These are phyloP conservation scores for Pseudonitzschia multiseries DNA, from an alignment of 108 stramenopile species.

Conservation along the genomic window DNA sequence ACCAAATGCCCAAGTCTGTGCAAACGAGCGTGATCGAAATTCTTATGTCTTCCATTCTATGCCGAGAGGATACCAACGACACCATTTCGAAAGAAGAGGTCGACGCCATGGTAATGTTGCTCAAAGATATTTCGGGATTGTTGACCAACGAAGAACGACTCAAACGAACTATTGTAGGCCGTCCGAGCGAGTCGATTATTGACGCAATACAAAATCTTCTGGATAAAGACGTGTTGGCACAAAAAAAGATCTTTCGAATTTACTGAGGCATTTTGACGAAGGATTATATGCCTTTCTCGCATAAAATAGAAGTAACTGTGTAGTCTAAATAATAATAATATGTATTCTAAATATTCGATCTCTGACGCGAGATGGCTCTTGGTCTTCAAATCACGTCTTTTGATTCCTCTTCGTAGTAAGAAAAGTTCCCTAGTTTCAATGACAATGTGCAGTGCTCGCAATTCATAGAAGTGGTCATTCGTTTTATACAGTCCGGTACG, in stretches of 20 bases:
- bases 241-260: constrained; percentile 58
- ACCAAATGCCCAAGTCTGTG: constrained; percentile 58
- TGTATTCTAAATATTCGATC: no score
- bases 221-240: constrained; percentile 44
- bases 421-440: no score
- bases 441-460: no score
- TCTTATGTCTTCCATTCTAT: constrained; percentile 60
- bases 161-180: constrained; percentile 43
- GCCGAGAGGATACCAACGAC: constrained; percentile 48
- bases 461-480: no score
- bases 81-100: constrained; percentile 65
- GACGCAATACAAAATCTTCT: constrained; percentile 71
- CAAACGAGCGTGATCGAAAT: constrained; percentile 68
- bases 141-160: constrained; percentile 57
- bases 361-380: no score
- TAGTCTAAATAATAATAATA: no score
- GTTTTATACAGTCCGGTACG: no score
- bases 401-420: no score
- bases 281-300: no score
- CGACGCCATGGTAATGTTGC: constrained; percentile 42
- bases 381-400: no score
- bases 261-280: no score
- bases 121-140: constrained; percentile 63
- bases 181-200: constrained; percentile 55
- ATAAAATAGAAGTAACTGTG: no score